Conservation (phyloP, 441 rosid genomes). For the Metrosideros polymorpha region DNA sequence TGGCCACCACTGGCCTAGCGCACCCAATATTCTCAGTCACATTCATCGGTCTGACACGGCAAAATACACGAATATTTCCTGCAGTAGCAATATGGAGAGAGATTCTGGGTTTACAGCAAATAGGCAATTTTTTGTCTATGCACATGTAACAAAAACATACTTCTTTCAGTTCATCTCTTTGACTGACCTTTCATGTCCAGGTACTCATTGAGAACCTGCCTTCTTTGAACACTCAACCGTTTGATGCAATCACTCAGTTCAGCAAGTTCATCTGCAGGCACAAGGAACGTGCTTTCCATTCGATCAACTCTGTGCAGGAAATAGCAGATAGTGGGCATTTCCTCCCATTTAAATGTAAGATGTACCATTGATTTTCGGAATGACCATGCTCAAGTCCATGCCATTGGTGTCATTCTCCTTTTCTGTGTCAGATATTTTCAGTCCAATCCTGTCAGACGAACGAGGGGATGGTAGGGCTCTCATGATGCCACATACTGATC, state of each 20-base stretch:
- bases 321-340: neutral
- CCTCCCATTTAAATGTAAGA: neutral
- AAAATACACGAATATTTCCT: constrained; percentile 86
- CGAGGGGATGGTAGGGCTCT: constrained; percentile 19
- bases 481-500: constrained; percentile 45
- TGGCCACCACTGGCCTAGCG: constrained; percentile 28
- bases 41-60: constrained; percentile 48
- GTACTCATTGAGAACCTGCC: constrained; percentile 54
- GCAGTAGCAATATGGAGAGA: constrained; percentile 1
- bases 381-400: constrained; percentile 12
- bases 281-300: neutral
- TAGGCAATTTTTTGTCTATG: neutral
- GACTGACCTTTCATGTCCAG: constrained; percentile 70
- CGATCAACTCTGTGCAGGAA: neutral
- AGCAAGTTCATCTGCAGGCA: constrained; percentile 39
- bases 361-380: constrained; percentile 25
- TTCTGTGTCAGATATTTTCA: neutral
- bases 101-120: neutral
- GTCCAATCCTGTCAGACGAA: neutral
- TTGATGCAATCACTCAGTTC: constrained; percentile 25
- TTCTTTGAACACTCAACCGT: constrained; percentile 42
- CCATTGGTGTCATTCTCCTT: neutral
- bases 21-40: constrained; percentile 16
- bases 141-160: neutral
- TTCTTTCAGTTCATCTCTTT: neutral